Conservation (phyloP, 2,329 filamentous ascomycete genomes). For the Pseudogymnoascus pannorum region DNA sequence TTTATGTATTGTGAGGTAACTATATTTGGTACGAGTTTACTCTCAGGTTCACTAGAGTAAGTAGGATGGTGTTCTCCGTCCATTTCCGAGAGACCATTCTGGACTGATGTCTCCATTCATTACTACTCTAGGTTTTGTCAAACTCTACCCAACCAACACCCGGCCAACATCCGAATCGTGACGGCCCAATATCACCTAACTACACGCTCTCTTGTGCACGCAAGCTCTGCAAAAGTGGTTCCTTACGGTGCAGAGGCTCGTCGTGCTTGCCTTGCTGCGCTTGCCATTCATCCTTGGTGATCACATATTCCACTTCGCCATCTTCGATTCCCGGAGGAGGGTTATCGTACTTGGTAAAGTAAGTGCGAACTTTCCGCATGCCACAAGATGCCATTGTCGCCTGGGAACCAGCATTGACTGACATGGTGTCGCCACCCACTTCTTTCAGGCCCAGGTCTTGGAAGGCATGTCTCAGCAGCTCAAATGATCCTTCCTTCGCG, state of each 20-base stretch:
- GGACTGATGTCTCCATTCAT: neutral
- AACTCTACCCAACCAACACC: neutral
- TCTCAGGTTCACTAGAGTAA: neutral
- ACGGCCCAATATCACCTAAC: neutral
- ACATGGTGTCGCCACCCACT: constrained; percentile 28
- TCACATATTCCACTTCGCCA: neutral
- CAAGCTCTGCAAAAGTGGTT: neutral
- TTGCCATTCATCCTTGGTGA: neutral
- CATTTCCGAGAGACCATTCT: too few species aligned
- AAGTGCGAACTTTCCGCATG: neutral
- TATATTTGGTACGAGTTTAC: neutral
- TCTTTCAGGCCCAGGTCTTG: constrained; percentile 23
- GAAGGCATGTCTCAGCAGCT: constrained; percentile 26
- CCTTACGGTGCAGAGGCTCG: neutral
- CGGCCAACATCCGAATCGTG: neutral
- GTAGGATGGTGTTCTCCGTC: neutral
- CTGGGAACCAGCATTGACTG: constrained; percentile 26
- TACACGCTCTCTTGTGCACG: neutral
- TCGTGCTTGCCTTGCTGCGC: neutral
- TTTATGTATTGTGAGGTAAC: neutral
- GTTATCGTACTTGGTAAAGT: constrained; percentile 2
- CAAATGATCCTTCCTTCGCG: constrained; percentile 28
- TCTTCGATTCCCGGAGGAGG: constrained; percentile 5
- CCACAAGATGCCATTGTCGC: constrained; percentile 14
- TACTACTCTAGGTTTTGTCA: neutral